Evolutionary conservation across 768 basidiomycete species (phyloP).

Genomic region (Termitomyces sp.): DNA sequence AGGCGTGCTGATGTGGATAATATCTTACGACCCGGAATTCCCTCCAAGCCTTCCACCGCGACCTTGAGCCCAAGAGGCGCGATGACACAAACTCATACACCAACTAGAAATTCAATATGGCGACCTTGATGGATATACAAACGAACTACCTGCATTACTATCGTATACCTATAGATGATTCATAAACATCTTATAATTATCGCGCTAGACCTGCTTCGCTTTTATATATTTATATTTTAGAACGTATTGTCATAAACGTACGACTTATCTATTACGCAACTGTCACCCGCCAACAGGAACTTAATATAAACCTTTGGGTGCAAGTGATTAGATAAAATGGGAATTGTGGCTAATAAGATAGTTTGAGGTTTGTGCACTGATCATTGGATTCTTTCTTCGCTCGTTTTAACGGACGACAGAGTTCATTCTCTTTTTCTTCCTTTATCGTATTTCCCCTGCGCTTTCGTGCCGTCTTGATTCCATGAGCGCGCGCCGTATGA

Average conservation of each 20-base stretch:
- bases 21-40: conserved; percentile 53
- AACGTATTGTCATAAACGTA: not conserved
- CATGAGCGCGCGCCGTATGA: conserved; percentile 56
- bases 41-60: conserved; percentile 51
- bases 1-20: conserved; percentile 66
- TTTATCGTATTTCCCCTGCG: conserved; percentile 2
- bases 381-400: not conserved
- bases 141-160: not conserved
- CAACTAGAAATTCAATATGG: conserved; percentile 55
- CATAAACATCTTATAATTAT: not conserved
- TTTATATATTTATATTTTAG: not conserved
- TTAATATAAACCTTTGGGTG: not conserved
- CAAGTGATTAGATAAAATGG: not conserved
- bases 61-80: conserved; percentile 30
- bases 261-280: not conserved
- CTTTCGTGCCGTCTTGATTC: conserved; percentile 26
- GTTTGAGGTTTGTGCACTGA: conserved; percentile 1
- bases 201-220: not conserved
- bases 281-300: not conserved
- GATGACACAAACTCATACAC: conserved; percentile 35
- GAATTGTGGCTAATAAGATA: not conserved
- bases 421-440: conserved; percentile 4
- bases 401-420: conserved; percentile 1
- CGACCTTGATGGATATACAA: conserved; percentile 39
- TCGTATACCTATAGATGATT: not conserved